Evolutionary conservation across 257 asterid genomes (phyloP), one percentile per base, ranked within the genome.

Genomic region (Nicotiana paniculata): DNA sequence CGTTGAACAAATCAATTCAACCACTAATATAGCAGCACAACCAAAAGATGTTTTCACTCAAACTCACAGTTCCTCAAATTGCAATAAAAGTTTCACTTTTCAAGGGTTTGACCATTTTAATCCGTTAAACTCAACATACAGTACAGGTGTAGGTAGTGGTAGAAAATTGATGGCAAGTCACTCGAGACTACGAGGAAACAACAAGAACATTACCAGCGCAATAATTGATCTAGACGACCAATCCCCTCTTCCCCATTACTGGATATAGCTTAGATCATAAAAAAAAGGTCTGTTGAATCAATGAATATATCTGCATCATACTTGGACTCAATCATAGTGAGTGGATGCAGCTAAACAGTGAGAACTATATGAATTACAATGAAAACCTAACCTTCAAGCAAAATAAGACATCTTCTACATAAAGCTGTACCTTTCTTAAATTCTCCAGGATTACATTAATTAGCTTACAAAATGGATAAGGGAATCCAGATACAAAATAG

Each of bases 61-160:
- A 18, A 32, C 81, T 80, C 63, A 26, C 53, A 76, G 68, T 81
- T 67, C 39, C 51, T 39, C 82, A 39, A 69, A 63, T 53, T 57
- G 67, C 65, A 46, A 85, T 64, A 77, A 46, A 64, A 24, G 54
- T 51, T 82, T 51, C 51, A 30, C 9, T 51, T 78, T 79, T 24
- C 62, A 16, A 5, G 28, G 67, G 55, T 85, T 82, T 81, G 88
- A 83, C 86, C 85, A 85, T 65, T 54, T 54, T 67, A 32, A 74
- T 33, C 75, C 82, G 79, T 82, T 28, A 15, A 65, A 54, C 26
- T 21, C 53, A 39, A 59, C 77, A 43, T 54, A 77, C n/a, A 81
- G 78, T 78, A 74, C 43, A 43, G 5, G 77, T 39, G 63, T 48
- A 16, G 16, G 65, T n/a, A 32, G 61, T 24, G 74, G 84, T 85